A percentile compares a stretch with the other conserved stretches of the same genome.
These are phyloP conservation scores for Alternaria alternata DNA, from an alignment of 2,329 filamentous ascomycete species.

Conservation along the genomic window DNA sequence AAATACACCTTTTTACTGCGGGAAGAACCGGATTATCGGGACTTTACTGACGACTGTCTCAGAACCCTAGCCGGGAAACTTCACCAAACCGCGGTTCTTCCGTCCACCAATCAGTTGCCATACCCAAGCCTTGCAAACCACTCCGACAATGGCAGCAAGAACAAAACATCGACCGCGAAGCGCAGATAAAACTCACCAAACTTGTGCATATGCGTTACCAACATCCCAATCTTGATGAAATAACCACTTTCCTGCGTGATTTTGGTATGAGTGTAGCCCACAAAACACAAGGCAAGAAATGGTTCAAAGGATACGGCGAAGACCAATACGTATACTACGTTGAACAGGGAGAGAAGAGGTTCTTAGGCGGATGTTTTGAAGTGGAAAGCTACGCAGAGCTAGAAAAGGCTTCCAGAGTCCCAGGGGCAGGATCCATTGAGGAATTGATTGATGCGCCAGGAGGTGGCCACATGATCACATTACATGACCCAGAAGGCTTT, in stretches of 20 bases:
- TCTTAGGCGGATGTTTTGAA: constrained; percentile 66
- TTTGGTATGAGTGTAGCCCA: constrained; percentile 49
- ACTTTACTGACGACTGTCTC: neutral
- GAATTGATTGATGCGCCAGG: constrained; percentile 62
- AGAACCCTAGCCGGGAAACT: constrained; percentile 44
- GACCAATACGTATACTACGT: constrained; percentile 69
- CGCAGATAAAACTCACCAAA: constrained; percentile 59
- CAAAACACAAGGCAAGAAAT: constrained; percentile 53
- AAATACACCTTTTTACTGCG: neutral
- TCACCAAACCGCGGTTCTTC: constrained; percentile 54
- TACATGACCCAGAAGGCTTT: constrained; percentile 61
- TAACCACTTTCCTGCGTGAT: constrained; percentile 55
- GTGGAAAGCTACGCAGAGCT: constrained; percentile 66
- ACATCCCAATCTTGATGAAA: constrained; percentile 59
- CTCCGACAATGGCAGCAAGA: constrained; percentile 51
- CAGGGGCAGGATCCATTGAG: constrained; percentile 58
- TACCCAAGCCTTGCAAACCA: constrained; percentile 46
- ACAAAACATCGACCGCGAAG: constrained; percentile 52
- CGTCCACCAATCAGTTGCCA: constrained; percentile 50
- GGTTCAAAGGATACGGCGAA: constrained; percentile 68
- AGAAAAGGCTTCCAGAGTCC: constrained; percentile 57
- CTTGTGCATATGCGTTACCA: constrained; percentile 64
- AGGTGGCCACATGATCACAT: constrained; percentile 59
- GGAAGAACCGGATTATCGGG: neutral
- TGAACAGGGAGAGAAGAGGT: constrained; percentile 59